These are phyloP conservation scores for Candida sp. DNA, from an alignment of 1,139 yeast species.

Conservation along the genomic window DNA sequence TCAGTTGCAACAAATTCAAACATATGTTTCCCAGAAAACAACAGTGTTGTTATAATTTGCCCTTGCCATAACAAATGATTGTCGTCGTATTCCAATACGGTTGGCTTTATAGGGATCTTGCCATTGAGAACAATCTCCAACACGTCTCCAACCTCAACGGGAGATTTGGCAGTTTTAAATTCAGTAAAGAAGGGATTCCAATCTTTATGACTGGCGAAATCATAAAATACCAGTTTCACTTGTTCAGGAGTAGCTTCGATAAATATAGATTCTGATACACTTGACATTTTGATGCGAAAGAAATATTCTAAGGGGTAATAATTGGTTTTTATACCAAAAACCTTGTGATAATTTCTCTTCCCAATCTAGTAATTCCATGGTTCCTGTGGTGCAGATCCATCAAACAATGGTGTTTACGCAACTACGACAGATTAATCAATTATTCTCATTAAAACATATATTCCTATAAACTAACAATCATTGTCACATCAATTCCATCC, in stretches of 20 bases:
- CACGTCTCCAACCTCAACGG: constrained; percentile 1
- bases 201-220: constrained; percentile 6
- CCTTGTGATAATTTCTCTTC: too few species aligned
- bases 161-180: constrained; percentile 2
- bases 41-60: constrained; percentile 3
- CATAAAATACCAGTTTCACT: constrained; percentile 6
- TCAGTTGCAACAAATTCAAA: constrained; percentile 6
- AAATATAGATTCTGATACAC: background rate
- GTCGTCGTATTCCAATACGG: constrained; percentile 4
- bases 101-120: constrained; percentile 3
- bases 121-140: constrained; percentile 5
- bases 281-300: too few species aligned
- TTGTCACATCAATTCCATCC: background rate
- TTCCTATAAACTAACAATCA: background rate
- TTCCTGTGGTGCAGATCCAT: too few species aligned
- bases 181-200: constrained; percentile 8
- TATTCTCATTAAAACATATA: background rate
- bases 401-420: too few species aligned
- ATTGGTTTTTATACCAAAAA: too few species aligned
- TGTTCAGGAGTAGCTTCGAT: constrained; percentile 7
- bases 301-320: too few species aligned
- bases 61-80: constrained; percentile 6
- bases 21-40: constrained; percentile 6
- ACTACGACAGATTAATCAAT: too few species aligned
- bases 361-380: too few species aligned